These are phyloP conservation scores for Ophiostoma himal-ulmi DNA, from an alignment of 2,329 filamentous ascomycete species.

Conservation along the genomic window DNA sequence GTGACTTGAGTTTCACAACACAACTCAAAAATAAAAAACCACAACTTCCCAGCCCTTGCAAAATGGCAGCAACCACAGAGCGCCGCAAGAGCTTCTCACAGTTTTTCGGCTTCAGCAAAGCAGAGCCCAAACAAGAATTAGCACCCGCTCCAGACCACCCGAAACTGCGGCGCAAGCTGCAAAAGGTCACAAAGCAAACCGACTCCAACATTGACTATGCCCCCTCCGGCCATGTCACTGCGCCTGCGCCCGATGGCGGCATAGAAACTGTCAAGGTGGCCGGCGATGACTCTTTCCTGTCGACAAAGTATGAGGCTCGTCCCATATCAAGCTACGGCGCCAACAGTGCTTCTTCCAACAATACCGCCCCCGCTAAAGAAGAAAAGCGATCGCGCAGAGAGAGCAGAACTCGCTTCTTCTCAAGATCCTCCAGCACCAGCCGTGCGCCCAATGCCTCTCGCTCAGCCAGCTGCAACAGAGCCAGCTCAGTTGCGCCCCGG, in stretches of 20 bases:
- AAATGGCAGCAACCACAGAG: slow-evolving; percentile 23
- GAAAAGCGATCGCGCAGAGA: slow-evolving; percentile 25
- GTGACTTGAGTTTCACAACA: not conserved
- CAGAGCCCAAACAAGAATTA: slow-evolving; percentile 8
- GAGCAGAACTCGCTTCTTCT: slow-evolving; percentile 21
- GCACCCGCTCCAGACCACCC: slow-evolving; percentile 16
- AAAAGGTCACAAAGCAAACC: slow-evolving; percentile 31
- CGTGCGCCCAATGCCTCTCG: slow-evolving; percentile 7
- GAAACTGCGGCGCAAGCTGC: slow-evolving; percentile 33
- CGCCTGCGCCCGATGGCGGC: slow-evolving; percentile 14
- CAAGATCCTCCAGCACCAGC: slow-evolving; percentile 20
- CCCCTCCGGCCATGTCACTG: slow-evolving; percentile 3
- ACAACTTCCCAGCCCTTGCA: not conserved
- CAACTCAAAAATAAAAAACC: not conserved
- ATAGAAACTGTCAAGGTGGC: slow-evolving; percentile 20
- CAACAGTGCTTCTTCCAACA: not conserved
- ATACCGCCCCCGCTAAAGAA: slow-evolving; percentile 20
- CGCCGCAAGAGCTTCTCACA: slow-evolving; percentile 26
- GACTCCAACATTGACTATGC: not conserved
- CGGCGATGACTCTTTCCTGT: slow-evolving; percentile 20
- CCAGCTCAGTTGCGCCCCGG: not conserved
- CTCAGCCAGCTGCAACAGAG: slow-evolving; percentile 17
- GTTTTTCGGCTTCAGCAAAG: slow-evolving; percentile 24
- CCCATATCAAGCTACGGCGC: slow-evolving; percentile 19
- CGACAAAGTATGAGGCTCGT: slow-evolving; percentile 21